These are phyloP conservation scores for Daldinia sp. DNA, from an alignment of 2,329 filamentous ascomycete species.

Conservation along the genomic window DNA sequence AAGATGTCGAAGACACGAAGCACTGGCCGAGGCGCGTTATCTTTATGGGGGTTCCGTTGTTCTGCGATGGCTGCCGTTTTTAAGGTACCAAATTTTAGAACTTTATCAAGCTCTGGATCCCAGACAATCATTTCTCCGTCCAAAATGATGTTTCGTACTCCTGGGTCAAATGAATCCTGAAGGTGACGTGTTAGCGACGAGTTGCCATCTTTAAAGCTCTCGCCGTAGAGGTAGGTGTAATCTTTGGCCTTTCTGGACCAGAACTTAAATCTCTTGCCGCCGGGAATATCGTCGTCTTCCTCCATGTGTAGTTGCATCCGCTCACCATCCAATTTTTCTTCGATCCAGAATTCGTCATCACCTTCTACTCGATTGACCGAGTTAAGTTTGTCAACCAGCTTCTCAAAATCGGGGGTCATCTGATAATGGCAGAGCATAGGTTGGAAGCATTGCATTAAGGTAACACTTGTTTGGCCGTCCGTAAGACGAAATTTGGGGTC, in stretches of 20 bases:
- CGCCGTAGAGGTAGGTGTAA: conserved; percentile 93
- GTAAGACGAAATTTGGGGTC: conserved; percentile 77
- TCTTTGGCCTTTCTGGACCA: conserved; percentile 98
- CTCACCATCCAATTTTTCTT: conserved; percentile 97
- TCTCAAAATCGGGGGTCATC: conserved; percentile 77
- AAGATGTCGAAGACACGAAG: conserved; percentile 92
- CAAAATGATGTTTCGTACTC: conserved; percentile 86
- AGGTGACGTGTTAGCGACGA: conserved; percentile 84
- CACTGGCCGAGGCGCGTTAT: conserved; percentile 74
- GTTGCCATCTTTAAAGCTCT: conserved; percentile 75
- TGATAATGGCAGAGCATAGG: conserved; percentile 95
- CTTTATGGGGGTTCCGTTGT: conserved; percentile 73
- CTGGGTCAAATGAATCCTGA: conserved; percentile 75
- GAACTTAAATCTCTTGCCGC: conserved; percentile 80
- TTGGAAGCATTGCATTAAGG: conserved; percentile 94
- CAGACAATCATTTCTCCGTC: conserved; percentile 99
- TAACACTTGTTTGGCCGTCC: conserved; percentile 76
- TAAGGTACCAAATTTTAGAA: conserved; percentile 88
- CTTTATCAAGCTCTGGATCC: conserved; percentile 85
- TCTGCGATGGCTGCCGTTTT: conserved; percentile 89
- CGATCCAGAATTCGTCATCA: conserved; percentile 88
- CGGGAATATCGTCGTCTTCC: conserved; percentile 70
- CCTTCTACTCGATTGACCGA: conserved; percentile 66
- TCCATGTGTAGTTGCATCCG: conserved; percentile 96
- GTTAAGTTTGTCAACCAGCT: conserved; percentile 73